Percentiles rank a stretch among this genome's conserved stretches.
Conservation (phyloP, 2,329 filamentous ascomycete genomes). For the Hypoxylon sp. region DNA sequence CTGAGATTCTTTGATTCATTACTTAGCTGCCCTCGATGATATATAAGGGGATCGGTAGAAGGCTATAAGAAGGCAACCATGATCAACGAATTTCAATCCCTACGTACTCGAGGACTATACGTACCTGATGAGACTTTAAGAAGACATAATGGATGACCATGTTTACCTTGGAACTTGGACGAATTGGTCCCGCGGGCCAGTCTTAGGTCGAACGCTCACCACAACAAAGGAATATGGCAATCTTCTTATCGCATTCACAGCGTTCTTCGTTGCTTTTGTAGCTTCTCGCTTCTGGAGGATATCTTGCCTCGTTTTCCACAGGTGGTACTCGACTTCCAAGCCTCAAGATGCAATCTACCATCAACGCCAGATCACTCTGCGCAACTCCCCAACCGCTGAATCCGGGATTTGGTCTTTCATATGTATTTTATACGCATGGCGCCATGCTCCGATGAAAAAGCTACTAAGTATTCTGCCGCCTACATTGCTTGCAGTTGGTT, state of each 20-base stretch:
- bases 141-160: slow-evolving; percentile 21
- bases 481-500: slow-evolving; percentile 11
- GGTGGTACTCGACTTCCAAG: slow-evolving; percentile 13
- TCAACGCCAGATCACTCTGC: slow-evolving; percentile 39
- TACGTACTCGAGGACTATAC: not conserved
- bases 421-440: slow-evolving; percentile 23
- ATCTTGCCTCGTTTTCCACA: slow-evolving; percentile 34
- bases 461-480: not conserved
- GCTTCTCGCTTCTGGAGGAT: slow-evolving; percentile 41
- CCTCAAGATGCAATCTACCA: slow-evolving; percentile 30
- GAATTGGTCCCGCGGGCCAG: slow-evolving; percentile 35
- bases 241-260: slow-evolving; percentile 39
- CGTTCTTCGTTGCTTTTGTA: slow-evolving; percentile 41
- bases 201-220: slow-evolving; percentile 37
- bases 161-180: slow-evolving; percentile 40
- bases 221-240: slow-evolving; percentile 19
- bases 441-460: not conserved
- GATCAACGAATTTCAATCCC: not conserved
- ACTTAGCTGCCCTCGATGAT: not conserved
- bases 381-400: slow-evolving; percentile 39
- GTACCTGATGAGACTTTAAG: too few species aligned
- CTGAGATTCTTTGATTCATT: not conserved
- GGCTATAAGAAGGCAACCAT: not conserved
- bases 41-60: not conserved
- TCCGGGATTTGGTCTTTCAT: slow-evolving; percentile 22